phyloP scores from a whole-genome alignment of 2,329 filamentous ascomycete species.

The Pseudocercospora musae region DNA sequence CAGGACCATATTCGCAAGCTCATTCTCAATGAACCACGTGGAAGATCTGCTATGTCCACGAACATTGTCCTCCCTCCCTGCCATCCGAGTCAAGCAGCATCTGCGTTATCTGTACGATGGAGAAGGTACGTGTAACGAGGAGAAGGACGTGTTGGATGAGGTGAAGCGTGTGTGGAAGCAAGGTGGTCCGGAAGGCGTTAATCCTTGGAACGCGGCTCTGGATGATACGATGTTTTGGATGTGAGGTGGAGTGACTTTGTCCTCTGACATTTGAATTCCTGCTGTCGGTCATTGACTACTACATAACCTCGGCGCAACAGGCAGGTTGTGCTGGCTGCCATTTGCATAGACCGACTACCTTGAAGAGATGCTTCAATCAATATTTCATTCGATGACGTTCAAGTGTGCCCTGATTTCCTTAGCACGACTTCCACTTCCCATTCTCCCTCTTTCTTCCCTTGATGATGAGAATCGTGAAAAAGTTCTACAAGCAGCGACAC shows the following conservation, averaged over 20 bases:
- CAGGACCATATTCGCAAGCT: slow-evolving; percentile 43
- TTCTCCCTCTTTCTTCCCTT: background rate
- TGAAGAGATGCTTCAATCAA: background rate
- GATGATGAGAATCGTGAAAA: background rate
- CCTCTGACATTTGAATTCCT: too few relatives aligned
- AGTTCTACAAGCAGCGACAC: background rate
- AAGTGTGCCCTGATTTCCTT: background rate
- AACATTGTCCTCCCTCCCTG: slow-evolving; percentile 46
- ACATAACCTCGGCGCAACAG: background rate
- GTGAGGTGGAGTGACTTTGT: background rate
- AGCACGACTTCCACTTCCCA: background rate
- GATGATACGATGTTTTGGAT: slow-evolving; percentile 33
- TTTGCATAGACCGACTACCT: background rate
- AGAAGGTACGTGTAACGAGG: background rate
- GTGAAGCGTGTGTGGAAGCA: background rate
- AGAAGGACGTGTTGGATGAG: slow-evolving; percentile 1
- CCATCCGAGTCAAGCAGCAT: slow-evolving; percentile 37
- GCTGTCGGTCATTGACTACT: background rate
- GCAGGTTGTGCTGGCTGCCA: background rate
- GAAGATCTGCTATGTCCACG: slow-evolving; percentile 40
- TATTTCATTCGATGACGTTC: background rate
- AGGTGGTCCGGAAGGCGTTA: background rate
- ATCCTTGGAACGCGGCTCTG: slow-evolving; percentile 29
- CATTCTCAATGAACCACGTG: slow-evolving; percentile 48
- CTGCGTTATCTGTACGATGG: slow-evolving; percentile 18